A percentile compares a stretch with the other conserved stretches of the same genome.
phyloP scores from a whole-genome alignment of 2,329 filamentous ascomycete species.

The Microcyclospora pomicola region DNA sequence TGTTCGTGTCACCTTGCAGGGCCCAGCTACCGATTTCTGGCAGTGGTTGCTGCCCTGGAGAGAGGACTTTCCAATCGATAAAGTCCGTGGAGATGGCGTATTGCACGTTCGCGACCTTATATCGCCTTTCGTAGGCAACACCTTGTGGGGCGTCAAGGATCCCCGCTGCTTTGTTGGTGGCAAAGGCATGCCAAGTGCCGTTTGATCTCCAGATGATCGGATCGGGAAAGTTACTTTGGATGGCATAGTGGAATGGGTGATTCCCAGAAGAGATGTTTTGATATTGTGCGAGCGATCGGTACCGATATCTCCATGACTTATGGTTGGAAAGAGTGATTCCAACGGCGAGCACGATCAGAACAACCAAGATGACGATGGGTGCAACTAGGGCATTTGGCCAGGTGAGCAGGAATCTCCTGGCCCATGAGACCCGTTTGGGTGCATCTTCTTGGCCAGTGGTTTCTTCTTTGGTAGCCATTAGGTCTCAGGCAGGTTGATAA shows the following conservation, averaged over 20 bases:
- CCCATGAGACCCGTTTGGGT: too few species aligned
- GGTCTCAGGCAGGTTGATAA: too few species aligned
- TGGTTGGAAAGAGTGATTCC: too few species aligned
- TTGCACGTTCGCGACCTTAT: constrained; percentile 22
- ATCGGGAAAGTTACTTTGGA: constrained; percentile 26
- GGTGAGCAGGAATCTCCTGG: too few species aligned
- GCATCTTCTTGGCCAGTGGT: too few species aligned
- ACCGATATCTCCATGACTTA: too few species aligned
- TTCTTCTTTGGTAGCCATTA: too few species aligned
- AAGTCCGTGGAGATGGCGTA: constrained; percentile 26
- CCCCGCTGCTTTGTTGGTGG: constrained; percentile 23
- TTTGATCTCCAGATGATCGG: constrained; percentile 20
- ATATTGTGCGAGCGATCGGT: too few species aligned
- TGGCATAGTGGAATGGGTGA: constrained; percentile 11
- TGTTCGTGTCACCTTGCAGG: constrained; percentile 5
- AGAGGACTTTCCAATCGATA: constrained; percentile 18
- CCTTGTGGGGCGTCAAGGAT: constrained; percentile 9
- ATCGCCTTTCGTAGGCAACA: constrained; percentile 3
- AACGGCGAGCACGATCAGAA: too few species aligned
- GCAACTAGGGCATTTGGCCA: too few species aligned
- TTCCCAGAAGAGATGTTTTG: background rate
- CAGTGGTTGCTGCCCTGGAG: constrained; percentile 18
- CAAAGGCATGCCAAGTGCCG: constrained; percentile 26
- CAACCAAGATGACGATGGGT: too few species aligned
- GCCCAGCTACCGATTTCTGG: constrained; percentile 16